Evolutionary conservation across 441 rosid genomes (phyloP).

Genomic region (Aleurites moluccanus): DNA sequence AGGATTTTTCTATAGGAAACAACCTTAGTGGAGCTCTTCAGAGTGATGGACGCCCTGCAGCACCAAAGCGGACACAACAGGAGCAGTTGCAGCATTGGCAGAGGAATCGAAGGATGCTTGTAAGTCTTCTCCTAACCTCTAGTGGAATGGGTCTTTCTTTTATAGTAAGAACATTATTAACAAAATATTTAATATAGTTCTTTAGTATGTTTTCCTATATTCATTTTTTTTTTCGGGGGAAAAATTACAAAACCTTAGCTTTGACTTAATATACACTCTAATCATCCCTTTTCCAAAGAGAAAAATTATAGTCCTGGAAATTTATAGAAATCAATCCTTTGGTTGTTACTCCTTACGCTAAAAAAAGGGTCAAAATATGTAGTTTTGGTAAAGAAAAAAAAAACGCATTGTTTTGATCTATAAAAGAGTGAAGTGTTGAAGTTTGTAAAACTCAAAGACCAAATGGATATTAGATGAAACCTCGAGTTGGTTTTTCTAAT

Average conservation of each 20-base stretch:
- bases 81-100: conserved; percentile 96
- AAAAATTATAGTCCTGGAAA: not conserved
- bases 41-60: conserved; percentile 92
- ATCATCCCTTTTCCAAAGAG: not conserved
- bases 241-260: not conserved
- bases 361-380: not conserved
- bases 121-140: conserved; percentile 41
- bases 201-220: not conserved
- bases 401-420: not conserved
- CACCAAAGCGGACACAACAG: no score
- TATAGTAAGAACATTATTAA: conserved; percentile 2
- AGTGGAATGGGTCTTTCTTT: conserved; percentile 5
- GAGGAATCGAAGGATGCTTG: conserved; percentile 93
- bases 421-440: not conserved
- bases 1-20: conserved; percentile 62
- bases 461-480: not conserved
- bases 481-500: not conserved
- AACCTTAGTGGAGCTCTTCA: conserved; percentile 89
- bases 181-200: not conserved
- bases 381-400: not conserved
- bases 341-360: not conserved
- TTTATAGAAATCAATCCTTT: not conserved
- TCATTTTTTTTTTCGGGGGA: not conserved
- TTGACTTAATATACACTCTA: not conserved
- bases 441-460: not conserved